Evolutionary conservation across 495 filamentous ascomycete species (phyloP).

Genomic region (Aspergillus affinis): DNA sequence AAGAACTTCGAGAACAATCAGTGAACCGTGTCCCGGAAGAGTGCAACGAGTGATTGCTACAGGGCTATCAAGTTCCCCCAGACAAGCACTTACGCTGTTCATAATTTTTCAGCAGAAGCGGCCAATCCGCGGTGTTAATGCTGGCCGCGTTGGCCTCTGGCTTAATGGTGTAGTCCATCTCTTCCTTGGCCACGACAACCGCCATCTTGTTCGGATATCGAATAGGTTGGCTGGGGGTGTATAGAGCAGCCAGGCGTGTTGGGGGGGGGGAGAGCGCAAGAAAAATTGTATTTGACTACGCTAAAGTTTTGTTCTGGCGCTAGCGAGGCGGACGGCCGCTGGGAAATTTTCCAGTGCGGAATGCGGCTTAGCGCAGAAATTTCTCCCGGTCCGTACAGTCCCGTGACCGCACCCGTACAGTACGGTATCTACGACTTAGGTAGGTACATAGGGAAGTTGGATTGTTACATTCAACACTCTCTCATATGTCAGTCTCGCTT

Average conservation of each 20-base stretch:
- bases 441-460: too few relatives aligned
- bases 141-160: conserved; percentile 70
- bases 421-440: too few relatives aligned
- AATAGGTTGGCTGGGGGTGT: conserved; percentile 22
- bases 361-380: conserved; percentile 20
- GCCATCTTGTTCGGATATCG: conserved; percentile 42
- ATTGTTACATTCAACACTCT: too few relatives aligned
- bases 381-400: conserved; percentile 1
- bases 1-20: conserved; percentile 56
- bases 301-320: conserved; percentile 27
- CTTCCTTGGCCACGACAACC: conserved; percentile 62
- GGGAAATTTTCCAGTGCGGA: conserved; percentile 32
- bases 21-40: conserved; percentile 21
- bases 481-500: too few relatives aligned
- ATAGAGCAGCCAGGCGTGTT: conserved; percentile 22
- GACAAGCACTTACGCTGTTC: conserved; percentile 60
- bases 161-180: conserved; percentile 81
- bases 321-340: conserved; percentile 27
- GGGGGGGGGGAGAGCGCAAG: conserved; percentile 21
- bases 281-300: conserved; percentile 23
- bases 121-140: conserved; percentile 79
- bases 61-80: conserved; percentile 2
- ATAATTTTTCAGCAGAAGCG: conserved; percentile 90
- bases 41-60: conserved; percentile 5
- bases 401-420: background rate